A percentile compares a stretch with the other conserved stretches of the same genome.
Evolutionary conservation across 257 asterid species (phyloP).

Genomic region (Fraxinus anomala): DNA sequence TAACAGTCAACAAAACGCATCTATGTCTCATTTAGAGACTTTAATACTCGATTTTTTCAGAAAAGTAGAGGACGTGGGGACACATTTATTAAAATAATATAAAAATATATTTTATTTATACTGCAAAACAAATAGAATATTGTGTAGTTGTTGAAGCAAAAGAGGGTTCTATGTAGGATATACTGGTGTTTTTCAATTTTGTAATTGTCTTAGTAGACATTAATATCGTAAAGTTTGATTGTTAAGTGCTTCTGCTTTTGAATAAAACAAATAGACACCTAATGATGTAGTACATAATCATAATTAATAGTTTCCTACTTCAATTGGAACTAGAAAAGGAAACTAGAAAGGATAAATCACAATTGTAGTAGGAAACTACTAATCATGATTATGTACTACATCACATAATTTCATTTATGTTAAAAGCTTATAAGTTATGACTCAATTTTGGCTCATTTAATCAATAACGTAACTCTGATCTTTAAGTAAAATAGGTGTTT

Average conservation of each 20-base stretch:
- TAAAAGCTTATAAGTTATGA: neutral
- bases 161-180: neutral
- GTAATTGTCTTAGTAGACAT: neutral
- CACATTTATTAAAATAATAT: neutral
- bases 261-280: no score
- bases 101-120: neutral
- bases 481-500: neutral
- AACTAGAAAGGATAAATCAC: no score
- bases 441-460: neutral
- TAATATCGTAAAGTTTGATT: neutral
- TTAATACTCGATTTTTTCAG: neutral
- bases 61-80: neutral
- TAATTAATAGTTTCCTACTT: no score
- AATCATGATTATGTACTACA: no score
- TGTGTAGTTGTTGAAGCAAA: neutral
- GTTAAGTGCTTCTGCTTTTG: neutral
- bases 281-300: no score
- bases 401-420: no score
- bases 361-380: no score
- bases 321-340: no score
- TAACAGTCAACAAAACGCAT: neutral
- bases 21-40: neutral
- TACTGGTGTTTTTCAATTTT: neutral
- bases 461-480: neutral
- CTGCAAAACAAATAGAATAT: neutral